Evolutionary conservation across 768 basidiomycete genomes (phyloP), one percentile per base, ranked within the genome.

Genomic region (Clavaria fumosa): DNA sequence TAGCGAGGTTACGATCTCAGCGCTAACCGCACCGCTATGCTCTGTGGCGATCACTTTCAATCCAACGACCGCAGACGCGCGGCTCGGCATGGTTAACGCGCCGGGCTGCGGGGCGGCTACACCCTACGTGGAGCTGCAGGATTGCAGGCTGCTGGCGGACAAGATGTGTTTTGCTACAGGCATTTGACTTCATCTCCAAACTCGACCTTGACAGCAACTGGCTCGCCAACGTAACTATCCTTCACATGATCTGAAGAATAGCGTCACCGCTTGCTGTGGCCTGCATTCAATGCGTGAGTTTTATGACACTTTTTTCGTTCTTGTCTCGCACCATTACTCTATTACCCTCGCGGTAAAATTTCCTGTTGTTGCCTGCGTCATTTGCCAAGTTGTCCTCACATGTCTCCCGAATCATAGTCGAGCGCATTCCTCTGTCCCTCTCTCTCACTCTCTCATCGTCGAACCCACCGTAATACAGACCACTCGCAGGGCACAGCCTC

Each of bases 211-310:
- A 57, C 38, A 63, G 66, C 22, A 53, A 57, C 15, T 52, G 56
- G 0, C 56, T 75, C 27, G 53, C 50, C 11, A 47, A 54, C 17
- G 69, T 72, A 9, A 52, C 47, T 4, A 36, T 43, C 12, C 22
- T 52, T 27, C 50, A 50, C 7, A 55, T 12, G 43, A 53, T 2
- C 45, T 52, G 3, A 41, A 57, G 14, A 75, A 74, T 39, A 76
- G 72, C 42, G 63, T 77, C 14, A 68, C 70, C 10, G 69, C 7
- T 50, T 66, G 28, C 50, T 58, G 28, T 67, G 68, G n/a, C 53
- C 50, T 31, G 59, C 69, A 3, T 77, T 64, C 50, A 81, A 81
- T 45, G 76, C 70, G 78, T 73, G 41, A 17, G 61, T 50, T 14
- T 2, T 15, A 2, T n/a, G n/a, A n/a, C n/a, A n/a, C n/a, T n/a